These are phyloP conservation scores for Conoideocrella luteorostrata DNA, from an alignment of 2,329 filamentous ascomycete genomes.

Conservation along the genomic window DNA sequence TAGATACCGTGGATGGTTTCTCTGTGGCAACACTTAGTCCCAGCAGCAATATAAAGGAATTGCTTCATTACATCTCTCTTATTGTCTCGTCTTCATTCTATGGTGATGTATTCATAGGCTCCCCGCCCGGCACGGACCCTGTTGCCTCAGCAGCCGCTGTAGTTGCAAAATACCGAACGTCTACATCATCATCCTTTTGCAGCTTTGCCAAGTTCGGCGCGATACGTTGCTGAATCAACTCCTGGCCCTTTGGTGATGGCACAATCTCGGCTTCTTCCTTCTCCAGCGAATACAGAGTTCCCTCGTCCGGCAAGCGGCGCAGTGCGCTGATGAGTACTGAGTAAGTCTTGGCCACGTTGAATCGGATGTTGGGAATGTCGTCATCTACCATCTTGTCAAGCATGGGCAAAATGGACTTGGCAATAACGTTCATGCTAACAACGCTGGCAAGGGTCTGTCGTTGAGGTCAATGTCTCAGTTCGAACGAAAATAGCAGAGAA, in stretches of 20 bases:
- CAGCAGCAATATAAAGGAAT: constrained; percentile 37
- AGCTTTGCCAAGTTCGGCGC: constrained; percentile 89
- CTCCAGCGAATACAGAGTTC: constrained; percentile 78
- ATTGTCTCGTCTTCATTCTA: constrained; percentile 37
- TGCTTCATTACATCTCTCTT: constrained; percentile 41
- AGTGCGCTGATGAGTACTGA: constrained; percentile 84
- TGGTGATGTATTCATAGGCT: constrained; percentile 61
- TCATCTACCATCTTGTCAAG: constrained; percentile 89
- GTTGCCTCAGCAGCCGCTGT: constrained; percentile 65
- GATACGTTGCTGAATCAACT: constrained; percentile 80
- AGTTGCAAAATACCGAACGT: constrained; percentile 95
- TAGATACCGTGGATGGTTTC: neutral
- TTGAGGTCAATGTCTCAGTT: neutral
- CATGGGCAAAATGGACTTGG: constrained; percentile 89
- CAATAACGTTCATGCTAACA: constrained; percentile 88
- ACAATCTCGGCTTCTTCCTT: constrained; percentile 60
- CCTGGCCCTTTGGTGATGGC: constrained; percentile 65
- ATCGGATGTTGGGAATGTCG: constrained; percentile 97
- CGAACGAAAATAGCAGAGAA: neutral
- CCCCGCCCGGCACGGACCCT: constrained; percentile 39
- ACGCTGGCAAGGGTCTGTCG: constrained; percentile 83
- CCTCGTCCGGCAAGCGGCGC: constrained; percentile 81
- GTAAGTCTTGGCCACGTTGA: constrained; percentile 99
- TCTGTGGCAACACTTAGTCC: neutral
- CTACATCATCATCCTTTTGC: constrained; percentile 94